phyloP scores from a whole-genome alignment of 176 grass and related monocot genomes.

The Chrysopogon serrulatus region DNA sequence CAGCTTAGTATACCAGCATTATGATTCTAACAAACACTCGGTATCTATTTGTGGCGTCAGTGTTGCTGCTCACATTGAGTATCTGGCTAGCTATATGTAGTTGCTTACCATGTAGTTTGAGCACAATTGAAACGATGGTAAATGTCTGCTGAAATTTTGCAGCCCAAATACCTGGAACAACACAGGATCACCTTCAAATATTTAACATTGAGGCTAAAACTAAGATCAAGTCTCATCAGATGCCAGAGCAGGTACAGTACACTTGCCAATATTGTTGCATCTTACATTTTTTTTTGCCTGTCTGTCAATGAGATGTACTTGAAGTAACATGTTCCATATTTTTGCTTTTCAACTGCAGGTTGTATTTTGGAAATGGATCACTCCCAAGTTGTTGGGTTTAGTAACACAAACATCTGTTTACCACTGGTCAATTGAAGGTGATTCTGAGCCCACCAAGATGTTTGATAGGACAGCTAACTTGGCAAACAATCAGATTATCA shows the following conservation, averaged over 20 bases:
- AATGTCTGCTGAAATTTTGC: slow-evolving; percentile 24
- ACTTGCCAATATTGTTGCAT: not conserved
- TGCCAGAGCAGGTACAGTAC: slow-evolving; percentile 76
- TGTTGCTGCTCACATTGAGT: not conserved
- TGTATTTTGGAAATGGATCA: slow-evolving; percentile 99
- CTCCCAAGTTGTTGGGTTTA: slow-evolving; percentile 63
- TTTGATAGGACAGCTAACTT: slow-evolving; percentile 96
- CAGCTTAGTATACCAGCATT: too few species aligned
- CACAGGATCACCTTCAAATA: slow-evolving; percentile 94
- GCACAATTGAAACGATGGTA: not conserved
- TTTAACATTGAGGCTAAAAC: slow-evolving; percentile 96
- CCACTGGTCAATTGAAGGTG: slow-evolving; percentile 97
- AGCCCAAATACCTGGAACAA: slow-evolving; percentile 91
- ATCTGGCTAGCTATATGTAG: too few species aligned
- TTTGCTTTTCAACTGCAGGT: slow-evolving; percentile 40
- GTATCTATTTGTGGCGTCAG: too few species aligned
- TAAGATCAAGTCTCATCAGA: slow-evolving; percentile 96
- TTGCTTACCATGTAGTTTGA: not conserved
- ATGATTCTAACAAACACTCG: too few species aligned
- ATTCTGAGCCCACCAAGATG: slow-evolving; percentile 88
- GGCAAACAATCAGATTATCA: slow-evolving; percentile 96
- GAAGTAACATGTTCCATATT: not conserved
- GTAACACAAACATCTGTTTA: slow-evolving; percentile 78
- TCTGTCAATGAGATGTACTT: not conserved
- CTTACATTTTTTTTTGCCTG: not conserved